These are phyloP conservation scores for Apophysomyces ossiformis DNA, from an alignment of 371 early-diverging fungal genomes.

Conservation along the genomic window DNA sequence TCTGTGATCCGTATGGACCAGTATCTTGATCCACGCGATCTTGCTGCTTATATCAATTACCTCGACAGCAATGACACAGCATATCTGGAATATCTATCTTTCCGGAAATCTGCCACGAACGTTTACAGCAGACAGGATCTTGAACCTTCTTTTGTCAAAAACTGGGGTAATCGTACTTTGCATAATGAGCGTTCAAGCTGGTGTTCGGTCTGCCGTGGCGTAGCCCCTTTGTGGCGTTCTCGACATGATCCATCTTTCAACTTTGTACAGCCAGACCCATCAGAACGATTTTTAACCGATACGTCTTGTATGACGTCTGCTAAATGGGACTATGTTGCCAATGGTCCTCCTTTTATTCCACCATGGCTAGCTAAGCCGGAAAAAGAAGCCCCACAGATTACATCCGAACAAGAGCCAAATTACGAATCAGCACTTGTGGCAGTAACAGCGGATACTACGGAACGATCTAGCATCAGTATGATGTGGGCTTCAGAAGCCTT, in stretches of 20 bases:
- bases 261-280: not conserved
- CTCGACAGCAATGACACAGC: conserved; percentile 41
- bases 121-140: conserved; percentile 30
- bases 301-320: conserved; percentile 26
- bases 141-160: conserved; percentile 31
- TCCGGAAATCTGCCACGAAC: conserved; percentile 32
- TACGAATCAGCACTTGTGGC: no score
- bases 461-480: not conserved
- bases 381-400: not conserved
- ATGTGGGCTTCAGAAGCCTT: not conserved
- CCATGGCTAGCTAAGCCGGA: not conserved
- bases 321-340: conserved; percentile 39
- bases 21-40: conserved; percentile 44
- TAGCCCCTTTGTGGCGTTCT: conserved; percentile 37
- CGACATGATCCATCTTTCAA: conserved; percentile 10
- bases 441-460: not conserved
- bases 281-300: conserved; percentile 30
- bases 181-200: conserved; percentile 34
- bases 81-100: conserved; percentile 39
- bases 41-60: conserved; percentile 42
- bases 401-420: no score
- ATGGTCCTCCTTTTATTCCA: conserved; percentile 34
- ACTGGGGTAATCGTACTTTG: conserved; percentile 32
- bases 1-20: conserved; percentile 46
- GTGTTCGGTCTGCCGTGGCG: conserved; percentile 43